Evolutionary conservation across 345 rosid species (phyloP), one percentile per base, ranked within the genome.

Genomic region (Aquilaria sinensis): DNA sequence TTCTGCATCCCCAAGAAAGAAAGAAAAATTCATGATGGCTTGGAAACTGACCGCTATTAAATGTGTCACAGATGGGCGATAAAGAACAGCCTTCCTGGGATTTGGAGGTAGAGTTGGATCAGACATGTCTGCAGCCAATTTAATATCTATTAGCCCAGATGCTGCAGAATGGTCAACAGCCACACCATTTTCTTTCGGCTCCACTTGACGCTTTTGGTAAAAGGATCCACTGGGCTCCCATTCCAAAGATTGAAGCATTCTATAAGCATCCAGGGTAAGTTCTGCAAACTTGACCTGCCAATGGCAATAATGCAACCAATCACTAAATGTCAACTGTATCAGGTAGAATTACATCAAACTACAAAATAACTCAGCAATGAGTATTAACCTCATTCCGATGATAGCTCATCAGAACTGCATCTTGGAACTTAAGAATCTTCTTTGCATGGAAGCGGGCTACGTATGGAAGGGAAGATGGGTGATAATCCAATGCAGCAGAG

Each of bases 161-260:
- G 97, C 76, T 43, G 72, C 72, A 68, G 99, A 88, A 75, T 81
- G 88, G 75, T 88, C 97, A 66, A 73, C 58, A 52, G 67, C 73
- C 53, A 70, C 74, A 67, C 99, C 96, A 77, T 91, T 92, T 78
- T 82, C 91, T 72, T 84, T 84, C 4, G 77, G 66, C 53, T 85
- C 86, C 63, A 67, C 80, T 29, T 83, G 79, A 9, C 58, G 77
- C 65, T 88, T 94, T 31, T 77, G 81, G 75, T 74, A 83, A 72
- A 81, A 80, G 59, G 91, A 78, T 70, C 91, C 96, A 68, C 88
- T 80, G 3, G 93, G 96, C 63, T 94, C 97, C 97, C 97, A 94
- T 72, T 91, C 99, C 79, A 94, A 72, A 76, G 91, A 90, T 61
- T 94, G 99, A 83, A 94, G 70, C 97, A 88, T 94, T 67, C 99